Percentiles rank a stretch among this genome's conserved stretches.
phyloP scores from a whole-genome alignment of 768 basidiomycete species.

The Crepidotus variabilis region DNA sequence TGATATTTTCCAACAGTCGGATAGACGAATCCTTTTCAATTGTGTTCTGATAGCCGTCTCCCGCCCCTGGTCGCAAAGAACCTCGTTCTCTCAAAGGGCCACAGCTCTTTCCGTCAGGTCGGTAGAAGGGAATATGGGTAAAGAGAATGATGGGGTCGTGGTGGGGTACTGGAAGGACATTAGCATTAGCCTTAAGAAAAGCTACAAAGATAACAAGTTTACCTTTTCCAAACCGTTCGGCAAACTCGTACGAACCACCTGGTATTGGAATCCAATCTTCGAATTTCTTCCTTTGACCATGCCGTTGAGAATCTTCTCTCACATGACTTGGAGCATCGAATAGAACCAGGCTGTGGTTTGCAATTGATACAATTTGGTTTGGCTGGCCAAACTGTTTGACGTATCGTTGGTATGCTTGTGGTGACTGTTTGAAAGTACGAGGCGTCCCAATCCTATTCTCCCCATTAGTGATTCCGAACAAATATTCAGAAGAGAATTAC shows the following conservation, averaged over 20 bases:
- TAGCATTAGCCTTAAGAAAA: neutral
- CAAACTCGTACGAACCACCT: conserved; percentile 52
- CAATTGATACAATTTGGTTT: conserved; percentile 59
- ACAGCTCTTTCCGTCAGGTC: conserved; percentile 65
- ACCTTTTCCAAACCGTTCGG: conserved; percentile 40
- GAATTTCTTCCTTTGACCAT: conserved; percentile 33
- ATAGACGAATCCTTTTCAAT: conserved; percentile 63
- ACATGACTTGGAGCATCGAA: conserved; percentile 71
- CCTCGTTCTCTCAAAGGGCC: conserved; percentile 77
- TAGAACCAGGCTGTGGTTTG: conserved; percentile 70
- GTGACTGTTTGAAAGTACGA: conserved; percentile 33
- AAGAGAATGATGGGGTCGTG: conserved; percentile 64
- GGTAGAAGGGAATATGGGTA: conserved; percentile 85
- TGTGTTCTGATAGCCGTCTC: conserved; percentile 82
- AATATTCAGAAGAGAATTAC: conserved; percentile 27
- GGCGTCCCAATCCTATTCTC: conserved; percentile 44
- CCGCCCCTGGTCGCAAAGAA: conserved; percentile 67
- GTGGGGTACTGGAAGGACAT: conserved; percentile 21
- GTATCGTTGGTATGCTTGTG: conserved; percentile 53
- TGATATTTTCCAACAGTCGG: conserved; percentile 61
- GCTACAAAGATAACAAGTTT: conserved; percentile 3
- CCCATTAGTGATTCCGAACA: conserved; percentile 15
- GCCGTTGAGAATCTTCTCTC: conserved; percentile 65
- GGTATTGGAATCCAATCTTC: conserved; percentile 44
- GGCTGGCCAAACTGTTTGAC: conserved; percentile 71